Conservation (phyloP, 2,329 filamentous ascomycete species). For the Cladosporium cucumerinum region DNA sequence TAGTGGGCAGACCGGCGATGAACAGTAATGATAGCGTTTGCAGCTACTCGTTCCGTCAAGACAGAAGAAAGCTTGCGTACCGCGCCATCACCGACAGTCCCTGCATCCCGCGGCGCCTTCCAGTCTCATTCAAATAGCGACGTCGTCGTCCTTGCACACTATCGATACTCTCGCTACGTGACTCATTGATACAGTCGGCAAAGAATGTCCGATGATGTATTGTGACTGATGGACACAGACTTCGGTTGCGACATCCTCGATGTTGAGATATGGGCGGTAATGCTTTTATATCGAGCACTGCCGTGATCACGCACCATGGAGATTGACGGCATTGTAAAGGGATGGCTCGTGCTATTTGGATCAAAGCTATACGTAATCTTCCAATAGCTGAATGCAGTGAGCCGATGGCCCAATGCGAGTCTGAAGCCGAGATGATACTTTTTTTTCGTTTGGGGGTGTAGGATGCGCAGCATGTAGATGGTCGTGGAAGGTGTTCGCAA, state of each 20-base stretch:
- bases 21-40: neutral
- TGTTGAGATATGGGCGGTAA: neutral
- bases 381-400: neutral
- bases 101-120: neutral
- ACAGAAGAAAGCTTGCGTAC: neutral
- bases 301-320: neutral
- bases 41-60: neutral
- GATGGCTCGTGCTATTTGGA: neutral
- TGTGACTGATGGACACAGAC: neutral
- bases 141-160: neutral
- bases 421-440: neutral
- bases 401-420: neutral
- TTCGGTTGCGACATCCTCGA: neutral
- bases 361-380: neutral
- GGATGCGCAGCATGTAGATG: neutral
- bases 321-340: neutral
- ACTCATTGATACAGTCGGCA: neutral
- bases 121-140: neutral
- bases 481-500: neutral
- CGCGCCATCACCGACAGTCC: neutral
- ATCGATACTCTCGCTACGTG: neutral
- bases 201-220: neutral
- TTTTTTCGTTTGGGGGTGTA: neutral
- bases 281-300: neutral
- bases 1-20: neutral